Base-by-base conservation (phyloP, 768 basidiomycete species). In the Psilocybe cyanescens region DNA sequence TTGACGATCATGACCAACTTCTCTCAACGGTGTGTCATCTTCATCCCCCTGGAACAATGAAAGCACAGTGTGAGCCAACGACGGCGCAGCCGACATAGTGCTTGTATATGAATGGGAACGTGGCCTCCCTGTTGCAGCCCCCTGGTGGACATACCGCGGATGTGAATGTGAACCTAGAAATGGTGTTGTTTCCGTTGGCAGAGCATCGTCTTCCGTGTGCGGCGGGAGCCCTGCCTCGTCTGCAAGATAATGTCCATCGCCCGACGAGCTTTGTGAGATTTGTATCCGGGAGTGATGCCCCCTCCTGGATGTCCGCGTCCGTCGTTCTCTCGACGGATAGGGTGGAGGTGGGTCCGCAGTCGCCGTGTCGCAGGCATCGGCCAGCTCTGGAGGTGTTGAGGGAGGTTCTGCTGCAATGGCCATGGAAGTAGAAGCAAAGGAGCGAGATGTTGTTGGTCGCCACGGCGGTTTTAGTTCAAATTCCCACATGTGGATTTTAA, bases 331-430 rank as follows among this genome's bases (percentile, higher is more conserved):
- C 3, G 78, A 74, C 41, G 88, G 89, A 71, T 91, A 91, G 1
- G 90, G 90, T 0, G 90, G 90, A 8, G 90, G 90, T 3, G 90
- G 90, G 65, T 91, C 89, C 17, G 67, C 51, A 33, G 72, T 68
- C 30, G 48, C 59, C 8, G 51, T 17, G 44, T 67, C 70, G 17
- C 48, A 57, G 12, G 61, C 31, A 28, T 68, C 66, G 44, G 48
- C 46, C 28, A 48, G 57, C 29, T 58, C 49, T 6, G 67, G 64
- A 62, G 64, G 64, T 28, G 61, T 51, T 5, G 63, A 50, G 14
- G 64, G 58, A 28, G 60, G 60, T 47, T 67, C 64, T 37, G 55
- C 33, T 8, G 51, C 45, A 44, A 61, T 46, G 11, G 67, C 61
- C 67, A 68, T 68, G 65, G 57, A 45, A 9, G 57, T 59, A 19